Evolutionary conservation across 148 eudicot species (phyloP).

Genomic region (Amaranthus hypochondriacus): DNA sequence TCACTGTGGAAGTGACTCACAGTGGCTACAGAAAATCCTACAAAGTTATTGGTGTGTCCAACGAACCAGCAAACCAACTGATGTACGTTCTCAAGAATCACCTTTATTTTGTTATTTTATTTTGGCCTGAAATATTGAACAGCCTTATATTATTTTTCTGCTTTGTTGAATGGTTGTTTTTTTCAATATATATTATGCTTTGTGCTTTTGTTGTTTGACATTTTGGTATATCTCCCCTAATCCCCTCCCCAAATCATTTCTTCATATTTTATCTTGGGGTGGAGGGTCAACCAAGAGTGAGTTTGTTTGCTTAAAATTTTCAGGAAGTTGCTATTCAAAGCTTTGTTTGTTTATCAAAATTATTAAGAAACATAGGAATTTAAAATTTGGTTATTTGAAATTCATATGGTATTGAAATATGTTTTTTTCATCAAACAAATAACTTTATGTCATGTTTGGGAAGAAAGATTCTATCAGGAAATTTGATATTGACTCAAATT

Average conservation of each 20-base stretch:
- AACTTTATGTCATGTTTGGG: too few species aligned
- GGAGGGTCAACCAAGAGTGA: not conserved
- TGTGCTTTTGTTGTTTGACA: not conserved
- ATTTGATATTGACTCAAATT: too few species aligned
- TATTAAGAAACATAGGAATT: not conserved
- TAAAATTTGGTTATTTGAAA: too few species aligned
- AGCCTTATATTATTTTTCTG: not conserved
- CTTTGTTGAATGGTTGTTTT: not conserved
- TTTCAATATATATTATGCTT: not conserved
- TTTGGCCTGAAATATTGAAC: not conserved
- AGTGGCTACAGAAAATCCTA: slow-evolving; percentile 28
- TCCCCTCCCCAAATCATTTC: not conserved
- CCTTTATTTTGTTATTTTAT: not conserved
- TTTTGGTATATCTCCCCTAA: too few species aligned
- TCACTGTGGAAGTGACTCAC: slow-evolving; percentile 41
- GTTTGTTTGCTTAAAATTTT: not conserved
- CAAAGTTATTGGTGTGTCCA: slow-evolving; percentile 51
- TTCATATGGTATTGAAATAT: too few species aligned
- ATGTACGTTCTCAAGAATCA: slow-evolving; percentile 35
- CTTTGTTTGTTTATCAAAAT: not conserved
- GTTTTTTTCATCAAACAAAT: too few species aligned
- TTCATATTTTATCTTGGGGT: not conserved
- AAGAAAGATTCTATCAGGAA: too few species aligned
- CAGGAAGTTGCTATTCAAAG: not conserved
- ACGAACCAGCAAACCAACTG: slow-evolving; percentile 33